phyloP scores from a whole-genome alignment of 805 yeast genomes.

The Saturnispora zaruensis region DNA sequence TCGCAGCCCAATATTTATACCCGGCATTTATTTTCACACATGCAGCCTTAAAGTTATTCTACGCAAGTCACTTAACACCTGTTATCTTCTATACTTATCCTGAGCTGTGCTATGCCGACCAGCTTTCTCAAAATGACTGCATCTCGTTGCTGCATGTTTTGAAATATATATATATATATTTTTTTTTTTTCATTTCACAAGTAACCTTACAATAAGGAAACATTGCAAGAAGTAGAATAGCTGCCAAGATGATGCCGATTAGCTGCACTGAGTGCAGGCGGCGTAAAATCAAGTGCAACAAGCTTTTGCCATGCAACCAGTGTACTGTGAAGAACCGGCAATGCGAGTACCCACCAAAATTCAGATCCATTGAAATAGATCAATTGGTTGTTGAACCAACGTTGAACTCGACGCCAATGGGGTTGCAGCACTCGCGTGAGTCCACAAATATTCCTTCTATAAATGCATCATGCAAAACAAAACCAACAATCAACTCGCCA shows the following conservation, averaged over 20 bases:
- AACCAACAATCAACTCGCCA: not conserved
- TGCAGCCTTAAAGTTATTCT: too few species aligned
- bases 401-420: not conserved
- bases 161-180: not conserved
- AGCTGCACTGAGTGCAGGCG: slow-evolving; percentile 30
- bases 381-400: slow-evolving; percentile 15
- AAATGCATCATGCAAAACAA: not conserved
- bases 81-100: too few species aligned
- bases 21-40: not conserved
- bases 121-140: too few species aligned
- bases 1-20: not conserved
- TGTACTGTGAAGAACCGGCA: slow-evolving; percentile 31
- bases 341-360: slow-evolving; percentile 40
- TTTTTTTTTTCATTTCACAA: not conserved
- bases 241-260: slow-evolving; percentile 24
- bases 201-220: not conserved
- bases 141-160: not conserved
- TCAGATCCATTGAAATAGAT: slow-evolving; percentile 34
- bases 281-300: slow-evolving; percentile 30
- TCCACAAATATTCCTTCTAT: not conserved
- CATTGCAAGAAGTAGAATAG: not conserved
- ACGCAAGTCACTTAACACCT: too few species aligned
- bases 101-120: too few species aligned
- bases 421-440: not conserved
- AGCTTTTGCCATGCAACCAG: slow-evolving; percentile 37